Conservation (phyloP, 1,139 yeast species). For the Taphrina betulina region DNA sequence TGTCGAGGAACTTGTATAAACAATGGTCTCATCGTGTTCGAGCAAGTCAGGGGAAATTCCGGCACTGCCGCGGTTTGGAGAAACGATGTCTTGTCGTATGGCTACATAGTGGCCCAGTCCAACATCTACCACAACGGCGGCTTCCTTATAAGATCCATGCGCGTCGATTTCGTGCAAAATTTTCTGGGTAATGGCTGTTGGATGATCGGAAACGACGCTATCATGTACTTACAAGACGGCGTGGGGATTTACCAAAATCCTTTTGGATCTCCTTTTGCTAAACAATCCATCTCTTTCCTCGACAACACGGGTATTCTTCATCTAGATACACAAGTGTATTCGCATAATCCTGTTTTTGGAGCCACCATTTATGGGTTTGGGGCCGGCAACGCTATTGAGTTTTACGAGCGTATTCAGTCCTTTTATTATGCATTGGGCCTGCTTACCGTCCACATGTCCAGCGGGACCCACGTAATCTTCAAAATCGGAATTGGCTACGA, state of each 20-base stretch:
- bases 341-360: constrained; percentile 8
- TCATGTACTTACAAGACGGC: constrained; percentile 18
- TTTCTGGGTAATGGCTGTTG: constrained; percentile 24
- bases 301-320: constrained; percentile 13
- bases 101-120: neutral
- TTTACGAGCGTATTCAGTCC: constrained; percentile 1
- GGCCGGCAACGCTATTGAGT: constrained; percentile 15
- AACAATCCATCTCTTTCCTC: constrained; percentile 10
- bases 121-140: constrained; percentile 21
- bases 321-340: constrained; percentile 13
- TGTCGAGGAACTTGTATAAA: constrained; percentile 10
- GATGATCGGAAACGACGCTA: constrained; percentile 9
- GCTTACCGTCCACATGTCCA: constrained; percentile 1
- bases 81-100: constrained; percentile 1
- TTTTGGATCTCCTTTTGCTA: neutral
- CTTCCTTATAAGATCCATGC: constrained; percentile 6
- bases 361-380: constrained; percentile 20
- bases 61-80: constrained; percentile 18
- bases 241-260: constrained; percentile 9
- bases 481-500: constrained; percentile 16
- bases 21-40: constrained; percentile 20
- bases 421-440: neutral
- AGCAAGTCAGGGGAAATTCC: constrained; percentile 9
- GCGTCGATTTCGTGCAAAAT: constrained; percentile 16
- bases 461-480: neutral